phyloP scores from a whole-genome alignment of 2,329 filamentous ascomycete genomes.

The Fusarium sulawesiense region DNA sequence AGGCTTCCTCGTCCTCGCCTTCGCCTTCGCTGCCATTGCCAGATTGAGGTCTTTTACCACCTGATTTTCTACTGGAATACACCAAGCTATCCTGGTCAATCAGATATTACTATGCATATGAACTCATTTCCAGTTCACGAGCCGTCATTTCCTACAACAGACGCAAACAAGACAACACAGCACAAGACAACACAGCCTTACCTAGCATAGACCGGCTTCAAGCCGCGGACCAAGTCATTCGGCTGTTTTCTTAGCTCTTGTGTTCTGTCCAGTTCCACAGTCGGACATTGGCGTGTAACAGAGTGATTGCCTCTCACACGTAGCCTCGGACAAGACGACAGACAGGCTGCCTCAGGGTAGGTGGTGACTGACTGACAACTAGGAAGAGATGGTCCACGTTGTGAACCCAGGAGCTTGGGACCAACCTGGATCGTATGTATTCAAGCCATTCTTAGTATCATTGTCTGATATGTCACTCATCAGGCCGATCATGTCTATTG shows the following conservation, averaged over 20 bases:
- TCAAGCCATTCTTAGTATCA: not conserved
- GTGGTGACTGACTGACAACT: not conserved
- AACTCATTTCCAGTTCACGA: conserved; percentile 5
- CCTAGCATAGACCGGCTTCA: not conserved
- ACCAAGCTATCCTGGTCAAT: conserved; percentile 3
- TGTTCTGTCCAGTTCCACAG: conserved; percentile 25
- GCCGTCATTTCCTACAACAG: not conserved
- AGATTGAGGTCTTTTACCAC: conserved; percentile 1
- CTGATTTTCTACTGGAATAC: conserved; percentile 1
- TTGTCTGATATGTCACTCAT: conserved; percentile 4
- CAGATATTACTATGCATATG: not conserved
- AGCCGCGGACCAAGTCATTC: conserved; percentile 1
- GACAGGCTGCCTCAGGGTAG: conserved; percentile 5
- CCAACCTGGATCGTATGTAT: not conserved
- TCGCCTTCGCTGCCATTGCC: conserved; percentile 1
- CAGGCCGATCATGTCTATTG: not conserved
- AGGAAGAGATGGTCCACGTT: not conserved
- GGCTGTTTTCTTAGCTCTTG: conserved; percentile 10
- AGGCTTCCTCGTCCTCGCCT: not conserved
- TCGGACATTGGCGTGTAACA: conserved; percentile 40
- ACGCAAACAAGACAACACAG: not conserved
- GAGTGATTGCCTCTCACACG: conserved; percentile 30
- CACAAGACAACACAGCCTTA: not conserved
- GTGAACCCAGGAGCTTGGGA: conserved; percentile 25
- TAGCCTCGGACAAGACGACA: not conserved